Percentiles rank a stretch among this genome's conserved stretches.
Evolutionary conservation across 2,329 filamentous ascomycete species (phyloP).

Genomic region (Pseudopyricularia cyperi): DNA sequence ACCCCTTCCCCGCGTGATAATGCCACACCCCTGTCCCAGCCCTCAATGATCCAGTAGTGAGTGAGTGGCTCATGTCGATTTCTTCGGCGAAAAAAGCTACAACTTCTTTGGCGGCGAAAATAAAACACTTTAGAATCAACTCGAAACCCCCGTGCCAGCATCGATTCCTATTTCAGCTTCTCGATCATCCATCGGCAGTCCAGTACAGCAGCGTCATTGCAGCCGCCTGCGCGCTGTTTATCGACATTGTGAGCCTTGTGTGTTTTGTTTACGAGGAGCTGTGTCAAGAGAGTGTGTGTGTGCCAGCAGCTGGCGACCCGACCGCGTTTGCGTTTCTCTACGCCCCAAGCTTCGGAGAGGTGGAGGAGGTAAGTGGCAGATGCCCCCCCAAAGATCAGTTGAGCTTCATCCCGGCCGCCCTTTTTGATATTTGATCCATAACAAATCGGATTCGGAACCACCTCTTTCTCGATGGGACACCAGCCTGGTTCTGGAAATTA

Average conservation of each 20-base stretch:
- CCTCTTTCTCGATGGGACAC: too few species aligned
- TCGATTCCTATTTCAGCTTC: not conserved
- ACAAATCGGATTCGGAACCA: too few species aligned
- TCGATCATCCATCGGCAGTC: not conserved
- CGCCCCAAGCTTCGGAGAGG: not conserved
- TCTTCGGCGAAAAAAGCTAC: not conserved
- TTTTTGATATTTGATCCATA: too few species aligned
- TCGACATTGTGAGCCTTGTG: not conserved
- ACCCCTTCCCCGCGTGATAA: constrained; percentile 3
- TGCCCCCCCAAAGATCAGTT: not conserved
- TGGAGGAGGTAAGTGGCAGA: not conserved
- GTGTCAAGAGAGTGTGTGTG: not conserved
- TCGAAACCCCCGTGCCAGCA: not conserved
- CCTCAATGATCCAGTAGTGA: not conserved
- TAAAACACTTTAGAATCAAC: not conserved
- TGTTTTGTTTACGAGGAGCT: not conserved
- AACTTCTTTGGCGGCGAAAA: not conserved
- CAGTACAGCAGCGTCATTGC: not conserved
- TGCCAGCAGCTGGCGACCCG: not conserved
- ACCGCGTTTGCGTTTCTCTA: not conserved
- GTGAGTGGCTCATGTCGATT: constrained; percentile 1
- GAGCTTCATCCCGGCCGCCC: not conserved
- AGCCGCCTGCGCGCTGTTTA: not conserved
- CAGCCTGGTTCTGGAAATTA: too few species aligned
- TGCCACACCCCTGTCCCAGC: constrained; percentile 1